A percentile compares a stretch with the other conserved stretches of the same genome.
Conservation (phyloP, 2,329 filamentous ascomycete genomes). For the Aureobasidium melanogenum region DNA sequence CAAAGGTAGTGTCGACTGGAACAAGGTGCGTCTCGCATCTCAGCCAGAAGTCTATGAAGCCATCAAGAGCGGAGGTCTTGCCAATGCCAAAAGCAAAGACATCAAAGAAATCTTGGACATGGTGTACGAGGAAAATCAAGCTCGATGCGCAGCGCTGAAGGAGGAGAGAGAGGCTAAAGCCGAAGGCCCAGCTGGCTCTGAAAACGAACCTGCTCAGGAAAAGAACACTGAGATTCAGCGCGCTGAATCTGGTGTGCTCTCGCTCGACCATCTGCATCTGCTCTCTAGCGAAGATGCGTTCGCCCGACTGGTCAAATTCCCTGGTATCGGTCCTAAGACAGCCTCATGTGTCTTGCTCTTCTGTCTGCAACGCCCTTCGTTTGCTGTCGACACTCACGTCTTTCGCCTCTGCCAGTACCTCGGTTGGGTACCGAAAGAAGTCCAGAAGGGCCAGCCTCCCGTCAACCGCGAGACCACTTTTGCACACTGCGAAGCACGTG, state of each 20-base stretch:
- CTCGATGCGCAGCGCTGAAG: conserved; percentile 44
- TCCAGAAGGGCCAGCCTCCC: conserved; percentile 33
- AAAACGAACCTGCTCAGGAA: conserved; percentile 39
- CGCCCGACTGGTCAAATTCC: conserved; percentile 47
- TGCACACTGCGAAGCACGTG: conserved; percentile 50
- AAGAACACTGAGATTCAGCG: conserved; percentile 51
- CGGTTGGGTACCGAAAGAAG: conserved; percentile 48
- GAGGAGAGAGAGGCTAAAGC: conserved; percentile 21
- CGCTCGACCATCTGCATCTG: conserved; percentile 52
- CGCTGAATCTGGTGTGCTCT: conserved; percentile 52
- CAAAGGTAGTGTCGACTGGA: conserved; percentile 67
- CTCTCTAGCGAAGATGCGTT: conserved; percentile 50
- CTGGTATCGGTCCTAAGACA: conserved; percentile 58
- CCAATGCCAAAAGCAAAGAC: conserved; percentile 58
- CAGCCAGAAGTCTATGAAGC: conserved; percentile 55
- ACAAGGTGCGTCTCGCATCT: conserved; percentile 54
- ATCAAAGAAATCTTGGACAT: conserved; percentile 67
- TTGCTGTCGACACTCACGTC: conserved; percentile 59
- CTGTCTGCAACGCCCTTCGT: conserved; percentile 54
- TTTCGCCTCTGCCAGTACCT: conserved; percentile 55
- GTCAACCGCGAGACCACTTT: conserved; percentile 46
- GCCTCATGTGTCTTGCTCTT: conserved; percentile 57
- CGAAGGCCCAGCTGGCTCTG: conserved; percentile 28
- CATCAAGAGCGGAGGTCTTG: conserved; percentile 63
- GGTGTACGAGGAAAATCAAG: conserved; percentile 59